Evolutionary conservation across 169 alveolate species (phyloP).

Genomic region (Cryptosporidium tyzzeri): DNA sequence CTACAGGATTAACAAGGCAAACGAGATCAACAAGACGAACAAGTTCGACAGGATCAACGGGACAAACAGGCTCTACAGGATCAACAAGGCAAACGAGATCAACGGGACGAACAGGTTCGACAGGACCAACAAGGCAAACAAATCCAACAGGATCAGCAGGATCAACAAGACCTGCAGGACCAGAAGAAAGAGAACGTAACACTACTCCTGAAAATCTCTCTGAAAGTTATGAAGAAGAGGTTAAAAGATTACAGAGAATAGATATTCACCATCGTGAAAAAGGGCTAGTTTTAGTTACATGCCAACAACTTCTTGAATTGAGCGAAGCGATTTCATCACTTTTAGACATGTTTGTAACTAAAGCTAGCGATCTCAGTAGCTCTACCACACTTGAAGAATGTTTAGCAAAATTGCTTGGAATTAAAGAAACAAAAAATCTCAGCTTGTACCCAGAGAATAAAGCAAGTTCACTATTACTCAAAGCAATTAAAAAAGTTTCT

Average conservation of each 20-base stretch:
- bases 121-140: background rate
- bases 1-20: too few relatives aligned
- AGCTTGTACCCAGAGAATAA: background rate
- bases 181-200: background rate
- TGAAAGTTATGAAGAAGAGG: background rate
- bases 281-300: background rate
- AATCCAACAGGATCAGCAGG: too few relatives aligned
- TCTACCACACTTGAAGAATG: background rate
- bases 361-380: background rate
- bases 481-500: background rate
- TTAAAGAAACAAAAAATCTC: background rate
- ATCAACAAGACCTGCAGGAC: background rate
- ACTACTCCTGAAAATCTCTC: too few relatives aligned
- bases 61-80: too few relatives aligned
- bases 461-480: background rate
- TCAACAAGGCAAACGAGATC: background rate
- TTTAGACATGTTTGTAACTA: background rate
- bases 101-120: too few relatives aligned
- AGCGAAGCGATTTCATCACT: background rate
- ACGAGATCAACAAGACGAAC: background rate
- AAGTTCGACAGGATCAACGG: background rate
- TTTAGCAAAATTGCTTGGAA: background rate
- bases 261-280: background rate
- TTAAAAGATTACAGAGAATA: background rate
- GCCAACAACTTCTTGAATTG: background rate